Evolutionary conservation across 2,329 filamentous ascomycete genomes (phyloP), one percentile per base, ranked within the genome.

Genomic region (Colletotrichum coccodes): DNA sequence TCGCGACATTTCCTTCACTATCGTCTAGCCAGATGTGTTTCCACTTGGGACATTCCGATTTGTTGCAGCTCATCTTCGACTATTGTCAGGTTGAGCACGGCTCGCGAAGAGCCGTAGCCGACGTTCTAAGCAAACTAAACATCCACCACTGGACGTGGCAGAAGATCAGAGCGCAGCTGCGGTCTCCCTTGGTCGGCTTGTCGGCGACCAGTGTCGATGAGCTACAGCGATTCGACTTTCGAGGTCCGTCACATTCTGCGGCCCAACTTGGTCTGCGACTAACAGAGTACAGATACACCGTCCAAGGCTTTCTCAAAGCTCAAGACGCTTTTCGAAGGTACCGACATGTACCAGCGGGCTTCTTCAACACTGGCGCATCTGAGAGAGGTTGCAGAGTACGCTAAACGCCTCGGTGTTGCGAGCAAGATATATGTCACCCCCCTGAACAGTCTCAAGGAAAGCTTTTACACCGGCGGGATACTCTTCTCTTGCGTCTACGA

Each of bases 401-500:
- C 92, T 67, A 92, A 93, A 75, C 88, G 90, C 2, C 90, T 97
- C 70, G 90, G 90, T 0, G 86, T 98, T 1, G 86, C 86, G 62
- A 90, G 90, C 56, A 96, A 95, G 76, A 85, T 97, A 32, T 97
- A 95, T 75, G 86, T 98, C 73, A 93, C 90, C 71, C 95, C 95
- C 0, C 85, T 99, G 7, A 93, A 91, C 76, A 97, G 93, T 78
- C 89, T 97, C 75, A 97, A 97, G 75, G 95, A 98, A 76, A 92
- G 91, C 64, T 98, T 98, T 77, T 99, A 96, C 79, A 85, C 89
- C 21, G 92, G 92, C 1, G 95, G 95, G 8, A 85, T 98, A 32
- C 84, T 98, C 49, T 98, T 99, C 77, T 93, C 97, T 70, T 98
- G 94, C 75, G 82, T 98, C 2, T 94, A 95, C 71, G 95, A 98